Evolutionary conservation across 139 green algal species (phyloP).

Genomic region (Gonium pectorale): DNA sequence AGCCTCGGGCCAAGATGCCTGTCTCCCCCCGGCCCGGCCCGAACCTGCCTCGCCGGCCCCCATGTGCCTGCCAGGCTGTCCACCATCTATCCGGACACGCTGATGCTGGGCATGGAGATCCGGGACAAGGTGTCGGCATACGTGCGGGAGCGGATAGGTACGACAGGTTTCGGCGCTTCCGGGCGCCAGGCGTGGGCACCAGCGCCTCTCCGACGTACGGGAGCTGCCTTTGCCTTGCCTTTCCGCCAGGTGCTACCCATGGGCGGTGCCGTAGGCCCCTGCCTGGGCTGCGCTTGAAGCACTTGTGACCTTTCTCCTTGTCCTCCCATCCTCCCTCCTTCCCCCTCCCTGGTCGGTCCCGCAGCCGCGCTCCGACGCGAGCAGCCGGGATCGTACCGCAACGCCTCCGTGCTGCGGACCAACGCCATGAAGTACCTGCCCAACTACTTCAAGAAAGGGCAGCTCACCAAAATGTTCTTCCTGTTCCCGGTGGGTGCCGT

Average conservation of each 20-base stretch:
- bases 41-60: background rate
- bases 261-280: too few species aligned
- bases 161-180: too few species aligned
- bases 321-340: background rate
- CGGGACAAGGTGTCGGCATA: slow-evolving; percentile 95
- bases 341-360: background rate
- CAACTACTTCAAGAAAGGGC: slow-evolving; percentile 95
- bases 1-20: too few species aligned
- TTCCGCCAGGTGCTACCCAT: too few species aligned
- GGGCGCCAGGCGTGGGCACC: too few species aligned
- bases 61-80: slow-evolving; percentile 78
- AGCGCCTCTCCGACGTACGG: too few species aligned
- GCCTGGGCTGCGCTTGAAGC: too few species aligned
- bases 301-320: too few species aligned
- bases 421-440: slow-evolving; percentile 97
- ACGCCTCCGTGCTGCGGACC: slow-evolving; percentile 86
- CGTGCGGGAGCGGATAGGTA: slow-evolving; percentile 88
- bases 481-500: slow-evolving; percentile 88
- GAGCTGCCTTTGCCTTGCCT: too few species aligned
- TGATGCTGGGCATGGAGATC: slow-evolving; percentile 97
- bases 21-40: background rate
- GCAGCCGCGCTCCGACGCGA: slow-evolving; percentile 78
- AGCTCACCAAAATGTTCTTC: slow-evolving; percentile 99
- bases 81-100: slow-evolving; percentile 89
- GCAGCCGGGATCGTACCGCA: slow-evolving; percentile 78